Percentiles rank a stretch among this genome's conserved stretches.
Conservation (phyloP, 345 rosid species). For the Lepidium didymum region DNA sequence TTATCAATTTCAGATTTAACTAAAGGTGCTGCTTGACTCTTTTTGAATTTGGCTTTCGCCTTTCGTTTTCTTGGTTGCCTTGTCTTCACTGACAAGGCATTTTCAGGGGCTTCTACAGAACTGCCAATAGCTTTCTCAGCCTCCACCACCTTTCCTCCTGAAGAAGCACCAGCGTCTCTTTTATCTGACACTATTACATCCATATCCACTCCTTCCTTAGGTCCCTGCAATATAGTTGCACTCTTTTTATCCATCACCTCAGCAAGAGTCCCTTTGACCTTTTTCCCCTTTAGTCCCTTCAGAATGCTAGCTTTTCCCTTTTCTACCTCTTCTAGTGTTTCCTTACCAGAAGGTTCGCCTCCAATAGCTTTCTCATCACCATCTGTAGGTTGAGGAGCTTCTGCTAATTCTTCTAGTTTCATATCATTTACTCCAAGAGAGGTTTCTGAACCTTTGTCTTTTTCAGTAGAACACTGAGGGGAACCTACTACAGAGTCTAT, state of each 20-base stretch:
- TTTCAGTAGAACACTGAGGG: neutral
- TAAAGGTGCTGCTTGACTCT: constrained; percentile 30
- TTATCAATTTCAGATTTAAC: constrained; percentile 13
- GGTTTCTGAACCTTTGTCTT: constrained; percentile 4
- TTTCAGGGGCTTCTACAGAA: constrained; percentile 13
- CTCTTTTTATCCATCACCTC: neutral
- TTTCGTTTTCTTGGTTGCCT: constrained; percentile 28
- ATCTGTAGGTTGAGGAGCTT: neutral
- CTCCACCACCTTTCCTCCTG: constrained; percentile 23
- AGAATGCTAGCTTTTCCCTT: neutral
- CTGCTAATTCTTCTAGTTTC: neutral
- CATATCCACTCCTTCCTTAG: neutral
- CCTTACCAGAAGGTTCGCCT: neutral
- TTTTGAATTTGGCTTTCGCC: constrained; percentile 36
- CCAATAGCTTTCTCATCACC: neutral
- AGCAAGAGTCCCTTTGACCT: neutral
- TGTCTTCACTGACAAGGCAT: constrained; percentile 29
- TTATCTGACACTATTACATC: neutral
- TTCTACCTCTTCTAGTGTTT: neutral
- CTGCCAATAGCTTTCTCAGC: constrained; percentile 25
- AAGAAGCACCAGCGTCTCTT: constrained; percentile 1
- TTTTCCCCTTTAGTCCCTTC: constrained; percentile 1
- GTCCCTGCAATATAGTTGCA: neutral
- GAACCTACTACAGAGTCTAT: constrained; percentile 6
- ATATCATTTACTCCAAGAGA: constrained; percentile 10